Conservation (phyloP, 495 filamentous ascomycete genomes). For the Neurospora intermedia region DNA sequence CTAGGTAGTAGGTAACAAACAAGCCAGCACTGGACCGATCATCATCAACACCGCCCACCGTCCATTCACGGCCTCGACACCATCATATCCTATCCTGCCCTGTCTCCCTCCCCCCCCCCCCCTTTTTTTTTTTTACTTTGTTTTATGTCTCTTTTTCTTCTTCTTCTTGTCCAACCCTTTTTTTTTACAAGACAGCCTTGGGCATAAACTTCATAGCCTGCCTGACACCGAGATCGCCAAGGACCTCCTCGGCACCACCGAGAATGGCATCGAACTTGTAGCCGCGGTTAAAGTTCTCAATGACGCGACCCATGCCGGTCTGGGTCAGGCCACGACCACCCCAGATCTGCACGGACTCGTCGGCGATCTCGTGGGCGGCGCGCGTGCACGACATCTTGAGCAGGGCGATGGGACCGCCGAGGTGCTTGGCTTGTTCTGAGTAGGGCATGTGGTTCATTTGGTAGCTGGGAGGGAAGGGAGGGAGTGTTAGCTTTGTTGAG, state of each 20-base stretch:
- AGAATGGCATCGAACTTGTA: slow-evolving; percentile 89
- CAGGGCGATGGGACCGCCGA: slow-evolving; percentile 74
- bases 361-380: slow-evolving; percentile 70
- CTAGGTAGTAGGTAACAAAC: too few species aligned
- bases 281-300: slow-evolving; percentile 73
- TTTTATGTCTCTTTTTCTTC: neutral
- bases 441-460: slow-evolving; percentile 86
- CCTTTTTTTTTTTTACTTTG: neutral
- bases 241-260: slow-evolving; percentile 74
- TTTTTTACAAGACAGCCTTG: slow-evolving; percentile 63
- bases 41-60: neutral
- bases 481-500: neutral
- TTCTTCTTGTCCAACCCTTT: neutral
- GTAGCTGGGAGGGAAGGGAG: slow-evolving; percentile 33
- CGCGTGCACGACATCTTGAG: slow-evolving; percentile 71
- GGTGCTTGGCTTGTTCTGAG: slow-evolving; percentile 58
- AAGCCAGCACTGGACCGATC: too few species aligned
- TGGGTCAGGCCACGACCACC: slow-evolving; percentile 74
- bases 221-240: slow-evolving; percentile 71
- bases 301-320: slow-evolving; percentile 67
- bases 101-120: neutral
- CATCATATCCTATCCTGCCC: neutral
- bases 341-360: slow-evolving; percentile 78
- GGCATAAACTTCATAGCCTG: slow-evolving; percentile 77
- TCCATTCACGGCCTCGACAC: neutral